Conservation (phyloP, 2,329 filamentous ascomycete genomes). For the Acrodontium crateriforme region DNA sequence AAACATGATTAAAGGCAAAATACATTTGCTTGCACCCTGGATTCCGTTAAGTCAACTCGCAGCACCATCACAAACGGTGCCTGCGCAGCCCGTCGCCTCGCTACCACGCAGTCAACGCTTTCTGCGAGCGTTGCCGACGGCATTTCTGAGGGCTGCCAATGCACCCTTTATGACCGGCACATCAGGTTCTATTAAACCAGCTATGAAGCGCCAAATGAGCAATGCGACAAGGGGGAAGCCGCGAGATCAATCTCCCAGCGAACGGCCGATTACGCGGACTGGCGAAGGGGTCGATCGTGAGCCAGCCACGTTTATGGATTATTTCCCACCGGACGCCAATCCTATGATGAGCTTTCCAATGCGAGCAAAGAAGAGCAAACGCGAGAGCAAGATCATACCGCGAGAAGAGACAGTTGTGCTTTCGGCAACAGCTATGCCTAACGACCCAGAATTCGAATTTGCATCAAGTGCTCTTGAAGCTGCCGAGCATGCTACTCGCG, state of each 20-base stretch:
- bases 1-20: conserved; percentile 83
- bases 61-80: conserved; percentile 39
- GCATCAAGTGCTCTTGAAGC: conserved; percentile 25
- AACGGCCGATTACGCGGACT: conserved; percentile 11
- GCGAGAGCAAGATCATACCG: conserved; percentile 17
- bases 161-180: conserved; percentile 90
- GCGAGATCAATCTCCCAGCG: conserved; percentile 6
- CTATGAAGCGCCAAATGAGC: conserved; percentile 10
- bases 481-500: conserved; percentile 51
- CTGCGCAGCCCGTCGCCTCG: conserved; percentile 61
- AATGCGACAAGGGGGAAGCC: conserved; percentile 3
- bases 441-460: conserved; percentile 30
- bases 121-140: conserved; percentile 74
- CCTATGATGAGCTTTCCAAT: conserved; percentile 3
- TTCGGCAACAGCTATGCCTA: conserved; percentile 20
- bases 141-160: conserved; percentile 86
- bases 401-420: conserved; percentile 14
- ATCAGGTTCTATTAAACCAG: conserved; percentile 39
- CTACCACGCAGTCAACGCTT: conserved; percentile 88
- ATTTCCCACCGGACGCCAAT: conserved; percentile 27
- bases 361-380: neutral
- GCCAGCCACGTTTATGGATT: conserved; percentile 37
- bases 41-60: conserved; percentile 92
- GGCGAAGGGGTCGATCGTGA: conserved; percentile 23
- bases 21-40: conserved; percentile 91